A percentile compares a stretch with the other conserved stretches of the same genome.
Conservation (phyloP, 768 basidiomycete genomes). For the Chlorophyllum brunneum region DNA sequence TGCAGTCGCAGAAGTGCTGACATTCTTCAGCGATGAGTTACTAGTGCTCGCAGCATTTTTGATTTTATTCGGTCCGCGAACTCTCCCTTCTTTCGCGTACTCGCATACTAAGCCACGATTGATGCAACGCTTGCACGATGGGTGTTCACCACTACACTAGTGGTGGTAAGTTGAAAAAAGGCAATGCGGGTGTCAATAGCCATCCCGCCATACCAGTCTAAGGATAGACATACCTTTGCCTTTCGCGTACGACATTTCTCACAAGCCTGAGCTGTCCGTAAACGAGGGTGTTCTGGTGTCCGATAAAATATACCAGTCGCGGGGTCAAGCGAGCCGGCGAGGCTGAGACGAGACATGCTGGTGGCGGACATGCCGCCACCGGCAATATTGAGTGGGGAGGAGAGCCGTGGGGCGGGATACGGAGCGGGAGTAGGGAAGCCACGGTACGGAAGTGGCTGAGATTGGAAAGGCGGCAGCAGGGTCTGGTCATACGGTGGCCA, state of each 20-base stretch:
- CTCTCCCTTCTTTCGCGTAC: constrained; percentile 63
- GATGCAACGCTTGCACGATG: constrained; percentile 63
- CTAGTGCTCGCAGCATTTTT: constrained; percentile 27
- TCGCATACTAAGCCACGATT: constrained; percentile 56
- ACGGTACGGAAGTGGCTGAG: constrained; percentile 15
- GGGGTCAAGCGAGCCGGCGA: constrained; percentile 62
- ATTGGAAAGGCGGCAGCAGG: constrained; percentile 14
- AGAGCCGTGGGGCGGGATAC: constrained; percentile 25
- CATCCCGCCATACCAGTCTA: not conserved
- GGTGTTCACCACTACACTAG: constrained; percentile 72
- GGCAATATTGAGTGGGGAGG: constrained; percentile 22
- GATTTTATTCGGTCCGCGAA: constrained; percentile 59
- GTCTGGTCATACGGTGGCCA: constrained; percentile 27
- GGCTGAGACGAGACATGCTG: constrained; percentile 14
- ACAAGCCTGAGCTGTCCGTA: constrained; percentile 72
- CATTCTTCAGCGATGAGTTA: constrained; percentile 11
- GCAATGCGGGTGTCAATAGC: not conserved
- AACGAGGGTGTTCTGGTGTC: constrained; percentile 57
- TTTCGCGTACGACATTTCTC: constrained; percentile 71
- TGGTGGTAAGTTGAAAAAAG: not conserved
- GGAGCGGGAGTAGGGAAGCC: constrained; percentile 21
- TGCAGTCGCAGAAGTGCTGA: constrained; percentile 5
- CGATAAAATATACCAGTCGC: constrained; percentile 64
- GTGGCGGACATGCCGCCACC: constrained; percentile 11
- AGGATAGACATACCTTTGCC: constrained; percentile 53